These are phyloP conservation scores for Phaeomoniella chlamydospora DNA, from an alignment of 2,329 filamentous ascomycete genomes.

Conservation along the genomic window DNA sequence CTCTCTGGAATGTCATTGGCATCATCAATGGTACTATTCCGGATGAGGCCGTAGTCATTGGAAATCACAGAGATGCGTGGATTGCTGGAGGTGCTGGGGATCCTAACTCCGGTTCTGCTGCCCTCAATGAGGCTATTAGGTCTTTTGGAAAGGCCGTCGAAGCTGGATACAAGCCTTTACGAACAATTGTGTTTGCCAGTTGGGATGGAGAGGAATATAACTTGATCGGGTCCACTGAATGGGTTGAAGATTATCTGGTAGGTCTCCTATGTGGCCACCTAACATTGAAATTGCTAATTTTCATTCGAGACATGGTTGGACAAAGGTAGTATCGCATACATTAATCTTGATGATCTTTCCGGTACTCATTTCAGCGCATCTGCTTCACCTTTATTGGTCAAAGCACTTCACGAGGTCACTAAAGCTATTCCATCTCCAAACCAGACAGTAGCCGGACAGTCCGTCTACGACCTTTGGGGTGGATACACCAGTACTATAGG, in stretches of 20 bases:
- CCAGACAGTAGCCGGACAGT: constrained; percentile 55
- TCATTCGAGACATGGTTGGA: constrained; percentile 53
- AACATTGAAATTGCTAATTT: neutral
- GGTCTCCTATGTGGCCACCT: neutral
- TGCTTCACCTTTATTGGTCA: constrained; percentile 63
- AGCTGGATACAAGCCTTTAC: constrained; percentile 67
- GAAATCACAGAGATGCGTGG: constrained; percentile 90
- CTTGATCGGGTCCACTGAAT: constrained; percentile 75
- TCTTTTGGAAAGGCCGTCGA: constrained; percentile 58
- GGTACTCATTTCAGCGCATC: constrained; percentile 50
- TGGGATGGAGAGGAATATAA: constrained; percentile 81
- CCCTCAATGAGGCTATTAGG: constrained; percentile 63
- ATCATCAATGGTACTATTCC: constrained; percentile 68
- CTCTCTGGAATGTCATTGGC: constrained; percentile 84
- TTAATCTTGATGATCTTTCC: constrained; percentile 72
- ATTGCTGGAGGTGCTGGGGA: constrained; percentile 72
- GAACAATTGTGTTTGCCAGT: constrained; percentile 83
- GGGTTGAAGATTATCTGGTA: constrained; percentile 71
- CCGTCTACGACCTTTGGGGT: constrained; percentile 54
- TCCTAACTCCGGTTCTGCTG: constrained; percentile 69
- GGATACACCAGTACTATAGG: constrained; percentile 51
- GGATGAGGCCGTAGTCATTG: constrained; percentile 75
- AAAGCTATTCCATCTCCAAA: constrained; percentile 55
- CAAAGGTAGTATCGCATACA: constrained; percentile 59
- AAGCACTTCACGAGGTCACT: constrained; percentile 54